Evolutionary conservation across 768 basidiomycete genomes (phyloP), one percentile per base, ranked within the genome.

Genomic region (Mycena rebaudengoi): DNA sequence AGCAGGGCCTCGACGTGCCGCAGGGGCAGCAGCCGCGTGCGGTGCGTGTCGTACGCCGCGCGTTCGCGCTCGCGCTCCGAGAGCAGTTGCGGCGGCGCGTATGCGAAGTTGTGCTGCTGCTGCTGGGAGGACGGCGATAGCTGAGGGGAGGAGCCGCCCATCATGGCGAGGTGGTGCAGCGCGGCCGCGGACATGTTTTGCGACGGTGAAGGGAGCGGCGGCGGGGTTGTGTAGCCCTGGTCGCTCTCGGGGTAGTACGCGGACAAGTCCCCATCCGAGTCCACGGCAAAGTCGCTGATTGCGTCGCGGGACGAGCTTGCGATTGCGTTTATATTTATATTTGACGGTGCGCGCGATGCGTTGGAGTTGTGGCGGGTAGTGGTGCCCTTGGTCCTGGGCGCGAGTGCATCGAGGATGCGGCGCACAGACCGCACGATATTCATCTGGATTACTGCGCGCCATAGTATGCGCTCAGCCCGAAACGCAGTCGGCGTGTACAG

Each of bases 381-480:
- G 66, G 73, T 73, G 73, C 12, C 68, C 49, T 51, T n/a, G 29
- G 58, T 16, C 14, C 21, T 23, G 39, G 59, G 39, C n/a, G 46
- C 29, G 37, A 86, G 69, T 13, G 88, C 80, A 43, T 91, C 90
- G 55, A 94, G 83, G 58, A 94, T 92, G 28, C 84, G 84, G 53
- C 89, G 89, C 53, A 94, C 79, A 13, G 91, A 92, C 49, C 91
- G 89, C 32, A 92, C 87, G 65, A 95, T 82, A 73, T 94, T 94
- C 68, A 94, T 85, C 70, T 94, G 93, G 60, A 95, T 92, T 45
- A 95, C 86, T 0, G 89, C 86, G 16, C 92, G 86, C 92, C 92
- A 95, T n/a, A 90, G 83, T 16, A 91, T 82, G 23, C 90, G 87
- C 68, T 95, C 93, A 56, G 88, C 85, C 20, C 86, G 87, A 71